Base-by-base conservation (phyloP, 2,329 filamentous ascomycete genomes). In the Elsinoe perseae region DNA sequence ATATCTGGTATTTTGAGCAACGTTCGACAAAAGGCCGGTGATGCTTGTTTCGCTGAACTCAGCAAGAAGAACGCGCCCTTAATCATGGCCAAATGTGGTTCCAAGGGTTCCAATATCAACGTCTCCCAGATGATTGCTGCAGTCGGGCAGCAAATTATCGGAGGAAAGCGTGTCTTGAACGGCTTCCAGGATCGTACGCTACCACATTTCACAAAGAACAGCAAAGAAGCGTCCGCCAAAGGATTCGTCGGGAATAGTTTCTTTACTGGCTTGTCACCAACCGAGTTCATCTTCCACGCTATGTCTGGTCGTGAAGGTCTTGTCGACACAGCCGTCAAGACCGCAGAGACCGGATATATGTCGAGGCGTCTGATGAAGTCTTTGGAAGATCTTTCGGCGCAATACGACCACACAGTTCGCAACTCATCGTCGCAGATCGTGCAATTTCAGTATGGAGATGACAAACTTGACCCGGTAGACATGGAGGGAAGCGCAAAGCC, bases 311-410 rank as follows among this genome's bases (percentile, higher is more conserved):
- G 93, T 83, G 93, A 97, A 82, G 93, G 93, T 82, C 76, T 98
- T 63, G 91, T 98, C 66, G 93, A 98, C 80, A 98, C 93, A 1
- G 93, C 93, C 59, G 93, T 97, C 74, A 98, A 98, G 76, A 98
- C 93, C 54, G 93, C 93, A 54, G 93, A 98, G 72, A 98, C 93
- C 9, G 93, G 93, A 61, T 98, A 98, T 74, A 98, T 98, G 93
- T 97, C 92, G 61, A 85, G 93, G 73, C 85, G 93, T 63, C 72
- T 98, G 68, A 98, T 98, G 92, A 98, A 98, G 73, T 95, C 89
- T 2, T 74, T 98, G 50, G 93, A 98, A 69, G 93, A 98, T 76
- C 75, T 97, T 2, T 95, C 91, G 0, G 89, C 88, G 0, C 84
- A 90, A 64, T 98, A 98, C 65, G 93, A 98, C 65, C 83, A 95